Evolutionary conservation across 2,329 filamentous ascomycete species (phyloP).

Genomic region (Graphilbum ipis-grandicollis): DNA sequence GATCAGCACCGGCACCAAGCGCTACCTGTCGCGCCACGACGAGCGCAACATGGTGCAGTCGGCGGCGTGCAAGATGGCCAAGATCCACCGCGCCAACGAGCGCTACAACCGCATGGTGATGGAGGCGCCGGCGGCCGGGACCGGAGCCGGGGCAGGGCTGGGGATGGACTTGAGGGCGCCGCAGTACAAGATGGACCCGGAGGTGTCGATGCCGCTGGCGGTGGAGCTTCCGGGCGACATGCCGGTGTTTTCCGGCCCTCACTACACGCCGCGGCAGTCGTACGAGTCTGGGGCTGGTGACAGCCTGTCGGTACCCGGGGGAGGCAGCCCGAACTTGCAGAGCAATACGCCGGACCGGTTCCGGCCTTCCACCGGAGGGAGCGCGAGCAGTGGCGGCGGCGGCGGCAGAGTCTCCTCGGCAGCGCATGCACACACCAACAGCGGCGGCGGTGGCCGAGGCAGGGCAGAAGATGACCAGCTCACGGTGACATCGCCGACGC

Average conservation of each 20-base stretch:
- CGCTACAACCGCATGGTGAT: conserved; percentile 37
- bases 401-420: background rate
- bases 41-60: conserved; percentile 64
- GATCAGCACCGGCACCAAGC: conserved; percentile 80
- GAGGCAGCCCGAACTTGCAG: conserved; percentile 23
- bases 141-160: background rate
- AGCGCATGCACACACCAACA: background rate
- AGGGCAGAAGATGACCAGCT: conserved; percentile 33
- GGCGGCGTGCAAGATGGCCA: conserved; percentile 64
- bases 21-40: conserved; percentile 57
- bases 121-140: conserved; percentile 1
- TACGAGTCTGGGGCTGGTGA: conserved; percentile 37
- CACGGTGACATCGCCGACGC: conserved; percentile 37
- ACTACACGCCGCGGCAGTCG: conserved; percentile 28
- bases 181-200: conserved; percentile 18
- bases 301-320: conserved; percentile 21
- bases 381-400: conserved; percentile 10
- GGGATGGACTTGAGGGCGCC: no score
- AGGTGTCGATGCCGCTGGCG: conserved; percentile 30
- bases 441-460: background rate
- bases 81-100: conserved; percentile 61
- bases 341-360: conserved; percentile 31
- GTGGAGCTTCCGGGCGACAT: conserved; percentile 42
- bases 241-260: conserved; percentile 19
- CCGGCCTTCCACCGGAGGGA: conserved; percentile 13